Evolutionary conservation across 768 basidiomycete species (phyloP).

Genomic region (Tulasnella sp.): DNA sequence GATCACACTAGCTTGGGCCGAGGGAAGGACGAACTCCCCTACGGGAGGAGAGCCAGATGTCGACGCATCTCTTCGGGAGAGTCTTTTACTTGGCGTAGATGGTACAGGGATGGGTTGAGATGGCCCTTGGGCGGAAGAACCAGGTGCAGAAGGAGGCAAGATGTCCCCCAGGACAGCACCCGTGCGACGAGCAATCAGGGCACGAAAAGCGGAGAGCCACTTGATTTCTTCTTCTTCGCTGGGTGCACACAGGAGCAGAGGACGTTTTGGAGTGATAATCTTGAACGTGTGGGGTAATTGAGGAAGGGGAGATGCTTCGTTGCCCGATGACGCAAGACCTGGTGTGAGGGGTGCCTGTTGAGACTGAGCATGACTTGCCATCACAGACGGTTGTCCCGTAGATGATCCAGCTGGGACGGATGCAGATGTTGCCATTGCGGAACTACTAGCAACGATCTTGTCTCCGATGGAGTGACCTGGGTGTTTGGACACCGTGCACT

Average conservation of each 20-base stretch:
- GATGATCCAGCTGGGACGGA: conserved; percentile 2
- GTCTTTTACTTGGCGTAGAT: background rate
- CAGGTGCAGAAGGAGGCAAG: background rate
- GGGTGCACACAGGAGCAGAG: conserved; percentile 81
- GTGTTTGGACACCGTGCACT: conserved; percentile 33
- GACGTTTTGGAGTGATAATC: conserved; percentile 88
- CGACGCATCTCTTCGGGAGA: background rate
- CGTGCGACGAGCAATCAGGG: conserved; percentile 63
- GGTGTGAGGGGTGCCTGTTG: background rate
- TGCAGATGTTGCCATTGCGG: background rate
- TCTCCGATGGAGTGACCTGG: background rate
- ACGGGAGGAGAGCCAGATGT: background rate
- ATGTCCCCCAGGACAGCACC: background rate
- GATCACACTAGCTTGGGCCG: background rate
- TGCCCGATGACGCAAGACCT: background rate
- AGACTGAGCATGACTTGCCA: background rate
- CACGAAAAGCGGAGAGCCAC: conserved; percentile 91
- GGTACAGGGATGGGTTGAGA: background rate
- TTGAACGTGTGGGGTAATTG: conserved; percentile 59
- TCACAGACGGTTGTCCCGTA: background rate
- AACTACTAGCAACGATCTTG: background rate
- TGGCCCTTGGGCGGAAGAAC: background rate
- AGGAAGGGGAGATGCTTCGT: background rate
- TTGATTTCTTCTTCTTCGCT: conserved; percentile 96
- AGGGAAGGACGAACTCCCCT: background rate